Evolutionary conservation across 2,329 filamentous ascomycete species (phyloP), one percentile per base, ranked within the genome.

Genomic region (Pseudogymnoascus sp.): DNA sequence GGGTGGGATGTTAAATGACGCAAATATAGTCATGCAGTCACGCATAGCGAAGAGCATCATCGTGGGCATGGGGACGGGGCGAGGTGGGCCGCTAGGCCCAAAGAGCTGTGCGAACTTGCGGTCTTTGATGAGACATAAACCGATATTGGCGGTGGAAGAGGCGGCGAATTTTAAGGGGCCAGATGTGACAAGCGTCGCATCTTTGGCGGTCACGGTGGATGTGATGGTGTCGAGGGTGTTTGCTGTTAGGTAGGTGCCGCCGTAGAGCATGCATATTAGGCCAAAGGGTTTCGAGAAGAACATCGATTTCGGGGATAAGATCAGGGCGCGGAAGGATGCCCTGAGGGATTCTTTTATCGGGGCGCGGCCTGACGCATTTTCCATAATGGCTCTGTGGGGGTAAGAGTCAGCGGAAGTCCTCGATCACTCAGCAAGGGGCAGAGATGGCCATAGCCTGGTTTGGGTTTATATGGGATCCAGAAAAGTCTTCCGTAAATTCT

Each of bases 21-120:
- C 91, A 74, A 95, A 96, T 69, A 96, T 92, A 60, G 92, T 96
- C 65, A 96, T 77, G 75, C 88, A 91, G 77, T 97, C 92, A 69
- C 92, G 86, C 62, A 88, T 72, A 2, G 90, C 86, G 78, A 96
- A 97, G 63, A 96, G 83, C 0, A 81, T 78, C 75, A 92, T 94
- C 7, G 87, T 90, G 1, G 88, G 79, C 33, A 85, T 75, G 0
- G 90, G 86, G 0, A 96, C 88, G 26, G 80, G 76, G 14, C 81
- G 78, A 10, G 76, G 81, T 0, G 77, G 73, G 63, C 74, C 80
- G 0, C 78, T 76, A 0, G 88, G 84, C 11, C 90, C 90, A 73
- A 95, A 96, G 70, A 96, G 83, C 70, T 85, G 84, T 1, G 91
- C 91, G 74, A 93, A 96, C 65, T 88, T 85, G 69, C 87, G 87